Percentiles rank a stretch among this genome's conserved stretches.
phyloP scores from a whole-genome alignment of 2,329 filamentous ascomycete genomes.

The Rhinocladiella mackenziei region DNA sequence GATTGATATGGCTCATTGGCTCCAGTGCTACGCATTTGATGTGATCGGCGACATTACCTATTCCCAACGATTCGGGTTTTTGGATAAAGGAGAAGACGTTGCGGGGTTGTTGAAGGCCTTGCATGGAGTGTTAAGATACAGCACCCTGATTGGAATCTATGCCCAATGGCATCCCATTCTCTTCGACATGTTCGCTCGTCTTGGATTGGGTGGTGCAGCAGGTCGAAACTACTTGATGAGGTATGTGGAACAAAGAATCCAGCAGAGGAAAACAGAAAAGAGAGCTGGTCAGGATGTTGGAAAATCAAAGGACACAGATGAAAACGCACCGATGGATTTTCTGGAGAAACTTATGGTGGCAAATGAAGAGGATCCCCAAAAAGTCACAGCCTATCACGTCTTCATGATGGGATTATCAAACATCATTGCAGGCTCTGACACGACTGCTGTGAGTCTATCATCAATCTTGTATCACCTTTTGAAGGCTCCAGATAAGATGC shows the following conservation, averaged over 20 bases:
- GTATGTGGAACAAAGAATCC: constrained; percentile 36
- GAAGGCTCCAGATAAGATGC: constrained; percentile 49
- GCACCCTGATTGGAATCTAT: constrained; percentile 43
- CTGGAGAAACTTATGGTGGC: constrained; percentile 43
- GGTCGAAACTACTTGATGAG: constrained; percentile 35
- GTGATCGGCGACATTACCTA: constrained; percentile 49
- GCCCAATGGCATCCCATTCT: constrained; percentile 38
- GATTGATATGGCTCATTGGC: constrained; percentile 51
- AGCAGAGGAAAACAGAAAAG: constrained; percentile 28
- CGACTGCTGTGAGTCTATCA: constrained; percentile 48
- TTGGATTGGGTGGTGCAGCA: constrained; percentile 33
- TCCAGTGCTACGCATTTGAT: constrained; percentile 79
- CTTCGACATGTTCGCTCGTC: constrained; percentile 32
- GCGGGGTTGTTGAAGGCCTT: constrained; percentile 44
- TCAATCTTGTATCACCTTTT: constrained; percentile 71
- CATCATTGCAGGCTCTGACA: constrained; percentile 29
- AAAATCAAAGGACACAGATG: constrained; percentile 12
- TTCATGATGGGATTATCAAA: constrained; percentile 36
- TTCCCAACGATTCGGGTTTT: constrained; percentile 69
- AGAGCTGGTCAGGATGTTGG: constrained; percentile 16
- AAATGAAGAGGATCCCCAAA: constrained; percentile 42
- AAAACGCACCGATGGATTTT: constrained; percentile 36
- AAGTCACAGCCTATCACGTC: constrained; percentile 40
- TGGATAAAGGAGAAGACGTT: constrained; percentile 70
- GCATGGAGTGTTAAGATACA: constrained; percentile 37